phyloP scores from a whole-genome alignment of 83 land plant genomes.

The Picea abies region DNA sequence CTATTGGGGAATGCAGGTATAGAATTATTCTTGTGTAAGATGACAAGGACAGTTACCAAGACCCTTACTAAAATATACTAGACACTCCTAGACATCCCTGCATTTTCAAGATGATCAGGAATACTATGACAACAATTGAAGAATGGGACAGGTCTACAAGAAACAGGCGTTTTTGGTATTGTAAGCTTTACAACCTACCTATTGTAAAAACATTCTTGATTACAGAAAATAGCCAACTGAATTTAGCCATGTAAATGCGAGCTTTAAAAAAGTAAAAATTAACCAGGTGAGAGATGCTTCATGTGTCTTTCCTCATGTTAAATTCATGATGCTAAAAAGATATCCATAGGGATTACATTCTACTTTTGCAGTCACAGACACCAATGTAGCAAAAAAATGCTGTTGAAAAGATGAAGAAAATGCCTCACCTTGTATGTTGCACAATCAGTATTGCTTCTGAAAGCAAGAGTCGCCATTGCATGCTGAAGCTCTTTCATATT shows the following conservation, averaged over 20 bases:
- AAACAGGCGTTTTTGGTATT: neutral
- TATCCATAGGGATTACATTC: neutral
- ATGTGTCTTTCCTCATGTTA: neutral
- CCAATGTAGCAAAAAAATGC: neutral
- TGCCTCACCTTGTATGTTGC: slow-evolving; percentile 78
- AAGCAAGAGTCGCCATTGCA: slow-evolving; percentile 94
- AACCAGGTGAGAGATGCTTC: neutral
- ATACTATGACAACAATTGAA: neutral
- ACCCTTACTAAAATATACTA: neutral
- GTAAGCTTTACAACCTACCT: neutral
- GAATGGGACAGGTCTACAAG: neutral
- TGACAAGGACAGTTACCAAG: neutral
- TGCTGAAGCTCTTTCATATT: slow-evolving; percentile 95
- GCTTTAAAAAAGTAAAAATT: too few species aligned
- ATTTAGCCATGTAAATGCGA: neutral
- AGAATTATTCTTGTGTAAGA: neutral
- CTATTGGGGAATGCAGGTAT: too few species aligned
- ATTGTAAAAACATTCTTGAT: neutral
- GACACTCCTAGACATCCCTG: neutral
- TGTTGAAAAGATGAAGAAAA: neutral
- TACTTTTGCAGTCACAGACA: neutral
- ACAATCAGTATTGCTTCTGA: slow-evolving; percentile 88
- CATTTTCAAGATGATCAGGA: too few species aligned
- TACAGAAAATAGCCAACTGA: neutral
- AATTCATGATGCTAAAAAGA: neutral